Percentiles rank a stretch among this genome's conserved stretches.
phyloP scores from a whole-genome alignment of 2,329 filamentous ascomycete species.

The Hansfordia pulvinata region DNA sequence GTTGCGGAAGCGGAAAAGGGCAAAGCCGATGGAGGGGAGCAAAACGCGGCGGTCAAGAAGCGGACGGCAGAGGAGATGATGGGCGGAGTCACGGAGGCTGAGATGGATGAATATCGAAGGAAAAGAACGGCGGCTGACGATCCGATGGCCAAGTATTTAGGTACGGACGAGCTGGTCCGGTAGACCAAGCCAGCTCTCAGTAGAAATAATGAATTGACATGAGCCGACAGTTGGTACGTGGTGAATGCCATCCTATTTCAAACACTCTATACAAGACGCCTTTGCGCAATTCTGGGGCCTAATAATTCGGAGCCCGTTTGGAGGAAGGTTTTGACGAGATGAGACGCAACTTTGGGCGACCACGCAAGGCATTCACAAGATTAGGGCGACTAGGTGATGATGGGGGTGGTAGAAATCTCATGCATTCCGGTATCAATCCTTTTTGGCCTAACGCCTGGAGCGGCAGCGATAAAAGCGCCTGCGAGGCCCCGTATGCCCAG shows the following conservation, averaged over 20 bases:
- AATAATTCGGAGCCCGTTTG: no score
- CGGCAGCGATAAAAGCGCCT: conserved; percentile 34
- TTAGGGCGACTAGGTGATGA: conserved; percentile 10
- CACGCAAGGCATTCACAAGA: no score
- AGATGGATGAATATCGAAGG: conserved; percentile 73
- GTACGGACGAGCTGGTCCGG: conserved; percentile 52
- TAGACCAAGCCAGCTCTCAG: conserved; percentile 11
- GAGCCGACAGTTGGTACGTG: no score
- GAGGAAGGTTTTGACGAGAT: conserved; percentile 1
- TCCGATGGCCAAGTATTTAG: conserved; percentile 74
- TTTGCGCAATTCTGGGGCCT: no score
- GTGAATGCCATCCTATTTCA: conserved; percentile 8
- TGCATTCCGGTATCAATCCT: conserved; percentile 23
- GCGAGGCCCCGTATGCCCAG: conserved; percentile 21
- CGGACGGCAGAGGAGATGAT: conserved; percentile 68
- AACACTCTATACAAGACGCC: no score
- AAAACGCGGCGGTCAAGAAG: conserved; percentile 40
- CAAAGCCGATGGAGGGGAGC: conserved; percentile 7
- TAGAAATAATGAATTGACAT: conserved; percentile 2
- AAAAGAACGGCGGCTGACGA: conserved; percentile 64
- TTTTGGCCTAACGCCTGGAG: conserved; percentile 39
- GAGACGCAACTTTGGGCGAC: no score
- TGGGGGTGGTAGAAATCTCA: conserved; percentile 12
- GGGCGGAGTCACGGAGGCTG: conserved; percentile 64
- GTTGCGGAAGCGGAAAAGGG: conserved; percentile 9